Percentiles rank a stretch among this genome's conserved stretches.
Evolutionary conservation across 768 basidiomycete species (phyloP).

Genomic region (Tricholoma hemisulphureum): DNA sequence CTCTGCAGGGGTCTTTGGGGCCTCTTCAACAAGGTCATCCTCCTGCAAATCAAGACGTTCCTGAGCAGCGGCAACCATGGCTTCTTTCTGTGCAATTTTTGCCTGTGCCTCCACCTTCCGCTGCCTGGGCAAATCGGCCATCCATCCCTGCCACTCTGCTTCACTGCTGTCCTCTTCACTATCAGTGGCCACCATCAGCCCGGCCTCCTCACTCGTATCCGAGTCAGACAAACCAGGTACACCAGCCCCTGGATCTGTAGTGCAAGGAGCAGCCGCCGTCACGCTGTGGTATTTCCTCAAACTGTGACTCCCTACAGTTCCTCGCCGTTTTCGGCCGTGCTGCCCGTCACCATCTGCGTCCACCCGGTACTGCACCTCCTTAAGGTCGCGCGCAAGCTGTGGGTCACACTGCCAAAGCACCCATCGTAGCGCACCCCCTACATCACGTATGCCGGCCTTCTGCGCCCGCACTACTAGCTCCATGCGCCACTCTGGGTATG

Average conservation of each 20-base stretch:
- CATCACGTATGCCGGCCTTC: conserved; percentile 57
- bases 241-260: conserved; percentile 7
- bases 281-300: conserved; percentile 17
- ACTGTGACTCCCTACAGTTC: conserved; percentile 14
- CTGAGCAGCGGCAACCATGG: conserved; percentile 1
- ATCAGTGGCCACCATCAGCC: conserved; percentile 29
- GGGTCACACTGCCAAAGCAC: conserved; percentile 27
- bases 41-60: conserved; percentile 3
- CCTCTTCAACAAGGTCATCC: conserved; percentile 3
- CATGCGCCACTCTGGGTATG: conserved; percentile 68
- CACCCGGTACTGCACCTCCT: conserved; percentile 22
- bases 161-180: conserved; percentile 51
- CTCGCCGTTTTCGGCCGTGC: conserved; percentile 3
- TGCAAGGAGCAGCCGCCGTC: conserved; percentile 13
- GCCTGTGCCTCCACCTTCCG: conserved; percentile 20
- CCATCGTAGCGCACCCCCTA: conserved; percentile 53
- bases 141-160: conserved; percentile 68
- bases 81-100: conserved; percentile 9
- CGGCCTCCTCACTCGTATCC: conserved; percentile 22
- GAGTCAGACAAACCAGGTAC: conserved; percentile 16
- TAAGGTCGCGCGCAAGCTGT: conserved; percentile 18
- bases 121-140: conserved; percentile 49
- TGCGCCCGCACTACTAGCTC: conserved; percentile 50
- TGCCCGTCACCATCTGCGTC: conserved; percentile 13
- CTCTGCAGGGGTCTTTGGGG: conserved; percentile 14